These are phyloP conservation scores for Hymenoscyphus linearis DNA, from an alignment of 2,329 filamentous ascomycete species.

Conservation along the genomic window DNA sequence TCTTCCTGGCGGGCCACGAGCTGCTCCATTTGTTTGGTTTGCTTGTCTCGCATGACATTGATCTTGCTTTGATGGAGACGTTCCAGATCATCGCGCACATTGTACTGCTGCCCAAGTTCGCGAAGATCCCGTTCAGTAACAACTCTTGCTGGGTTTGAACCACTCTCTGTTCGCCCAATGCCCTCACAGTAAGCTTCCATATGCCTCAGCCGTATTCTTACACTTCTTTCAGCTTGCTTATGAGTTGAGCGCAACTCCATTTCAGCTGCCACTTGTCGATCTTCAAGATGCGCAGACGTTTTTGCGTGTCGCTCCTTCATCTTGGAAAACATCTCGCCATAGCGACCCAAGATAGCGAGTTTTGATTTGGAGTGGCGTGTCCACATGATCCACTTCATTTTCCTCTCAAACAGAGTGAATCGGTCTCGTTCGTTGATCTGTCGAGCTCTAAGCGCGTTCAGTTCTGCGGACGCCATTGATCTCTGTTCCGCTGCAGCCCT, in stretches of 20 bases:
- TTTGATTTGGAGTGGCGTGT: slow-evolving; percentile 46
- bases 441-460: slow-evolving; percentile 39
- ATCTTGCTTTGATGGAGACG: slow-evolving; percentile 55
- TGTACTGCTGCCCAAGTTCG: slow-evolving; percentile 57
- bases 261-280: slow-evolving; percentile 57
- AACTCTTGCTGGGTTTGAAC: slow-evolving; percentile 42
- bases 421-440: slow-evolving; percentile 49
- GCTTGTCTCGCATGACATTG: slow-evolving; percentile 60
- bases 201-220: slow-evolving; percentile 53
- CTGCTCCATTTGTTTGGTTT: slow-evolving; percentile 57
- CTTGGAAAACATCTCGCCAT: slow-evolving; percentile 43
- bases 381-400: slow-evolving; percentile 45
- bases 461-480: slow-evolving; percentile 39
- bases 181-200: slow-evolving; percentile 63
- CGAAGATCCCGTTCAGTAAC: slow-evolving; percentile 56
- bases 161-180: slow-evolving; percentile 38
- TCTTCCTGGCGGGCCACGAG: slow-evolving; percentile 49
- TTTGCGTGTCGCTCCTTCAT: slow-evolving; percentile 51
- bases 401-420: slow-evolving; percentile 45
- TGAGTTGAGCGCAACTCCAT: slow-evolving; percentile 51
- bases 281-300: slow-evolving; percentile 51
- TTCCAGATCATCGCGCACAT: slow-evolving; percentile 53
- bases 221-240: slow-evolving; percentile 52
- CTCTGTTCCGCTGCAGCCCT: slow-evolving; percentile 42
- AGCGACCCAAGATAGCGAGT: slow-evolving; percentile 41